These are phyloP conservation scores for Corymbia calophylla DNA, from an alignment of 441 rosid species.

Conservation along the genomic window DNA sequence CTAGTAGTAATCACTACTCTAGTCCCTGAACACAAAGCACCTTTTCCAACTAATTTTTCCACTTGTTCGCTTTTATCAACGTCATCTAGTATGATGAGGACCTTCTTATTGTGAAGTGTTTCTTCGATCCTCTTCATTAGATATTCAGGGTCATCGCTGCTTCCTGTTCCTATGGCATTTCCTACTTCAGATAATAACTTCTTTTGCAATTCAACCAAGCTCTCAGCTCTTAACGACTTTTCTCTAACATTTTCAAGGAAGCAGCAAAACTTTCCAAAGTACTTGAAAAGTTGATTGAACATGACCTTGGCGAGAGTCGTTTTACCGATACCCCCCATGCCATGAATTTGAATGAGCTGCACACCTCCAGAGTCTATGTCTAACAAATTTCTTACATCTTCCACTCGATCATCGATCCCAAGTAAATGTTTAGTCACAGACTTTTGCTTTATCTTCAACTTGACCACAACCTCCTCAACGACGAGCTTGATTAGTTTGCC, in stretches of 20 bases:
- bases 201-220: neutral
- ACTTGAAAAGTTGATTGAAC: neutral
- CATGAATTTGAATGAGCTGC: neutral
- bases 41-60: neutral
- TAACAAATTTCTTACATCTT: accelerated
- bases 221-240: neutral
- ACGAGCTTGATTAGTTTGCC: neutral
- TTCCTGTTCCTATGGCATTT: accelerated
- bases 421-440: neutral
- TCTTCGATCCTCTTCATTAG: neutral
- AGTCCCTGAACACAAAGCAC: neutral
- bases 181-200: neutral
- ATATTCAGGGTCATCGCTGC: accelerated
- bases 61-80: neutral
- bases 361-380: neutral
- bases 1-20: neutral
- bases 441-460: neutral
- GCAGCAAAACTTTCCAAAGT: neutral
- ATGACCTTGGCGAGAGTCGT: neutral
- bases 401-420: accelerated
- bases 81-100: neutral
- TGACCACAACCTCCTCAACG: neutral
- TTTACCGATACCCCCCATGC: neutral
- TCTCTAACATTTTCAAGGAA: neutral
- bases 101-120: neutral